Percentiles rank a stretch among this genome's conserved stretches.
Evolutionary conservation across 305 asterid species (phyloP).

Genomic region (Andrographis paniculata): DNA sequence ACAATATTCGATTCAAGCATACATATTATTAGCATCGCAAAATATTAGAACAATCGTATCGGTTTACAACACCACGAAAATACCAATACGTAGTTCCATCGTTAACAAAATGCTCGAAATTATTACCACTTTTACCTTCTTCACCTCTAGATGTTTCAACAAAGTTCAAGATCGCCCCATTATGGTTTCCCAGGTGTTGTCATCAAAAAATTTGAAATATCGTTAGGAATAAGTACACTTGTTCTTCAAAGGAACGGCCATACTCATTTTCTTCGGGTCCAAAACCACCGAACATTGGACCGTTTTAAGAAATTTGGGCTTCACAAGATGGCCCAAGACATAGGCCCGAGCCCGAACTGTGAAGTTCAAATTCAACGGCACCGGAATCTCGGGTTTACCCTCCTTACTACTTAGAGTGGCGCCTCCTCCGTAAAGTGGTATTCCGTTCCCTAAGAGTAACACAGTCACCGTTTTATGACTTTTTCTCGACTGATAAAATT

Average conservation of each 20-base stretch:
- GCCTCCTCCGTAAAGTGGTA: slow-evolving; percentile 89
- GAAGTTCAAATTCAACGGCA: slow-evolving; percentile 46
- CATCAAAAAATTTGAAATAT: background rate
- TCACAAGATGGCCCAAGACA: slow-evolving; percentile 75
- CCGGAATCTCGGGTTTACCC: slow-evolving; percentile 52
- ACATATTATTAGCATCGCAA: too few relatives aligned
- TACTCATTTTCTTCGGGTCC: slow-evolving; percentile 44
- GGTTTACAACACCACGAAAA: too few relatives aligned
- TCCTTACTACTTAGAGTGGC: slow-evolving; percentile 43
- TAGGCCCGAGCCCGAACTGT: slow-evolving; percentile 70
- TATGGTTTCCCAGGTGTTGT: too few relatives aligned
- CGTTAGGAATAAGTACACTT: slow-evolving; percentile 20
- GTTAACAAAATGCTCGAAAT: too few relatives aligned
- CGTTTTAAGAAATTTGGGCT: slow-evolving; percentile 62
- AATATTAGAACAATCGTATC: too few relatives aligned
- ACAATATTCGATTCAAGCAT: too few relatives aligned
- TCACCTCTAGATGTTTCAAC: too few relatives aligned
- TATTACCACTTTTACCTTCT: too few relatives aligned
- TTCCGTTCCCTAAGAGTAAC: slow-evolving; percentile 34
- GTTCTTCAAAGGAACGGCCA: slow-evolving; percentile 40
- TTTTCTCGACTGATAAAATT: slow-evolving; percentile 70
- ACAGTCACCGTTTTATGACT: slow-evolving; percentile 52
- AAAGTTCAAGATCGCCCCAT: too few relatives aligned
- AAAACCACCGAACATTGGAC: slow-evolving; percentile 49
- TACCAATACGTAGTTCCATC: too few relatives aligned